phyloP scores from a whole-genome alignment of 1,284 basidiomycete species.

The Porodaedalea pini region DNA sequence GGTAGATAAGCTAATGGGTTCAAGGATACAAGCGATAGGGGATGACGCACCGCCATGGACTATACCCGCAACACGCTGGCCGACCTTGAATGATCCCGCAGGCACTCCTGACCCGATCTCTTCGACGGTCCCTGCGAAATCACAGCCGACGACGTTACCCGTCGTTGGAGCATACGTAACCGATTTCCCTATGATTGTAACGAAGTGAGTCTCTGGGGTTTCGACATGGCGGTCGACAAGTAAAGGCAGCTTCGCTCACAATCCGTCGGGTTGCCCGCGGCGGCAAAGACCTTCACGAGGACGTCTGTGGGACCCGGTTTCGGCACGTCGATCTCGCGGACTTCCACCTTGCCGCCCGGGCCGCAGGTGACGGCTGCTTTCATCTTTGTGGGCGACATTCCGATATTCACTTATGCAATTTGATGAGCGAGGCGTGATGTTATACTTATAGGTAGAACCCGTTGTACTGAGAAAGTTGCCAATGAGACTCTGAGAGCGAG shows the following conservation, averaged over 20 bases:
- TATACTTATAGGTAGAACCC: too few species aligned
- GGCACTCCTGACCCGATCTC: conserved; percentile 32
- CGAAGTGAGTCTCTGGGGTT: too few species aligned
- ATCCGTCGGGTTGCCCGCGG: conserved; percentile 33
- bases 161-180: neutral
- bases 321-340: conserved; percentile 27
- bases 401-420: conserved; percentile 27
- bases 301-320: conserved; percentile 28
- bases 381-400: conserved; percentile 17
- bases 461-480: too few species aligned
- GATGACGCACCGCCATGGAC: conserved; percentile 36
- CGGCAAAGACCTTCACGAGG: conserved; percentile 31
- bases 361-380: conserved; percentile 27
- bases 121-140: conserved; percentile 43
- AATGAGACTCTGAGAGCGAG: too few species aligned
- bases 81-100: conserved; percentile 32
- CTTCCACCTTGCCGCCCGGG: conserved; percentile 25
- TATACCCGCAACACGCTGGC: conserved; percentile 43
- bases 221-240: too few species aligned
- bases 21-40: neutral
- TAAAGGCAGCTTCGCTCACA: conserved; percentile 22
- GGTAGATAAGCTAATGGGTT: conserved; percentile 21
- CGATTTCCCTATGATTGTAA: conserved; percentile 4
- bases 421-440: too few species aligned
- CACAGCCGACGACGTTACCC: conserved; percentile 36